Conservation (phyloP, 768 basidiomycete species). For the Pleurotus sapidus region DNA sequence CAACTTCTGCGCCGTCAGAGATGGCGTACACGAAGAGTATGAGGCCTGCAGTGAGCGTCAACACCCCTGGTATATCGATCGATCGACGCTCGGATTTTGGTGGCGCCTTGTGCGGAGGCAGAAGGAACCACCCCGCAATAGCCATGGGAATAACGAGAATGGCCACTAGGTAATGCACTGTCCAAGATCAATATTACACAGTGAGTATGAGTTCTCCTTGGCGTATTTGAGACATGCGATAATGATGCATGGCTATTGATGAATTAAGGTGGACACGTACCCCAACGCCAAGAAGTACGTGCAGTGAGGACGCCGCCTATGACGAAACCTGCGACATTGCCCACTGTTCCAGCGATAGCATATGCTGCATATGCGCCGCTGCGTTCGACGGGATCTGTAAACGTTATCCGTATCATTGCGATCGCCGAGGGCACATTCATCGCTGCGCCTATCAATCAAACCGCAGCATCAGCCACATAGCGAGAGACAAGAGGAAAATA, state of each 20-base stretch:
- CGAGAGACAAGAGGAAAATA: not conserved
- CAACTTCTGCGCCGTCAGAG: slow-evolving; percentile 34
- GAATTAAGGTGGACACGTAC: not conserved
- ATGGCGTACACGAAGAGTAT: slow-evolving; percentile 34
- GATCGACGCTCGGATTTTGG: not conserved
- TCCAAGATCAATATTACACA: too few species aligned
- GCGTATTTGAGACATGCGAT: too few species aligned
- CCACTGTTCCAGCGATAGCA: slow-evolving; percentile 42
- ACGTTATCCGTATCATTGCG: slow-evolving; percentile 36
- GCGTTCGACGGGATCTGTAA: slow-evolving; percentile 41
- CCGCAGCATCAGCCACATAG: not conserved
- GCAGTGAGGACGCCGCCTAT: slow-evolving; percentile 39
- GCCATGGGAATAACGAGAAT: slow-evolving; percentile 25
- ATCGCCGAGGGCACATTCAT: slow-evolving; percentile 44
- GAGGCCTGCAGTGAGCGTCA: slow-evolving; percentile 15
- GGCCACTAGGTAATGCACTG: slow-evolving; percentile 40
- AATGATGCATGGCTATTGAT: not conserved
- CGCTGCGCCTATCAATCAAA: slow-evolving; percentile 29
- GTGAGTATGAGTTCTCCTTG: too few species aligned
- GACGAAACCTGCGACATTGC: slow-evolving; percentile 37
- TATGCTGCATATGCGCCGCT: slow-evolving; percentile 41
- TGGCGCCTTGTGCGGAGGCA: slow-evolving; percentile 7
- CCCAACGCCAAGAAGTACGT: slow-evolving; percentile 39
- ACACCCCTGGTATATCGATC: slow-evolving; percentile 15
- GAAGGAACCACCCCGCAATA: slow-evolving; percentile 9